Conservation (phyloP, 1,284 basidiomycete species). For the Ceratobasidium sp. region DNA sequence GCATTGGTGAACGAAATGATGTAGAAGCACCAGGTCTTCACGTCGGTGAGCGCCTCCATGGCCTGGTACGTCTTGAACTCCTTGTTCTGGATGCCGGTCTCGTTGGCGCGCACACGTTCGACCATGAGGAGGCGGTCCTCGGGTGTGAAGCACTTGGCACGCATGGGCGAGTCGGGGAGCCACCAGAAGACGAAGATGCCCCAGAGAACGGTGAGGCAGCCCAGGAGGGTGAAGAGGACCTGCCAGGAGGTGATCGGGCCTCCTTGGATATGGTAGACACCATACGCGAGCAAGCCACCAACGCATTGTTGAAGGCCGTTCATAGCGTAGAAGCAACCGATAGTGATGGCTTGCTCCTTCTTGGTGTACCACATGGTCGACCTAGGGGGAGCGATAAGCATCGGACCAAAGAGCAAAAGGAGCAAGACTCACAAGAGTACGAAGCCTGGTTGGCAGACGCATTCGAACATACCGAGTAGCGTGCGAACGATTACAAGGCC, state of each 20-base stretch:
- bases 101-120: constrained; percentile 63
- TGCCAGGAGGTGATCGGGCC: constrained; percentile 61
- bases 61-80: constrained; percentile 60
- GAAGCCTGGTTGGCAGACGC: constrained; percentile 61
- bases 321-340: constrained; percentile 61
- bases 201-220: constrained; percentile 59
- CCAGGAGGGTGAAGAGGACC: constrained; percentile 58
- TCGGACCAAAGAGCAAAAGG: background rate
- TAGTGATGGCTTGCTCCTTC: constrained; percentile 60
- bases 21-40: constrained; percentile 57
- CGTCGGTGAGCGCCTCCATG: constrained; percentile 59
- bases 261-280: constrained; percentile 58
- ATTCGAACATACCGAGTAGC: constrained; percentile 60
- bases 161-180: constrained; percentile 61
- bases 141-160: constrained; percentile 58
- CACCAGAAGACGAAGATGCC: constrained; percentile 60
- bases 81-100: constrained; percentile 63
- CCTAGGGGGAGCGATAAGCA: constrained; percentile 3
- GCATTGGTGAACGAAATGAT: constrained; percentile 62
- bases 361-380: constrained; percentile 64
- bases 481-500: constrained; percentile 60
- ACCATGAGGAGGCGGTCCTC: constrained; percentile 62
- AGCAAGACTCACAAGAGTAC: constrained; percentile 49
- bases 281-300: constrained; percentile 61
- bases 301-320: constrained; percentile 63